Evolutionary conservation across 768 basidiomycete species (phyloP).

Genomic region (Gymnopilus junonius): DNA sequence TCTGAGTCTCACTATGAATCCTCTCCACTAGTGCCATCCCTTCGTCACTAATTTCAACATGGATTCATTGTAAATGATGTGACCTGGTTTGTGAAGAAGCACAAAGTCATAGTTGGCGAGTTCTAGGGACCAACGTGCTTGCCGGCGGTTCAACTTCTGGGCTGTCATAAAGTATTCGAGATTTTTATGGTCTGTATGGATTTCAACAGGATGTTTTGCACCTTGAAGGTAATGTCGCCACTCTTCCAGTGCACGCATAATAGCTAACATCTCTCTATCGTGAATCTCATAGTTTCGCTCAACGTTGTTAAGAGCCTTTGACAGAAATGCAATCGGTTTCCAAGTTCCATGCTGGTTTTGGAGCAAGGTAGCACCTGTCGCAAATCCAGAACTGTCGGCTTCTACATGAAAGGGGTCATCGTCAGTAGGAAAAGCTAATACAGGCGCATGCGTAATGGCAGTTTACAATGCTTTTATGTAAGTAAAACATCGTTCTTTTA

Average conservation of each 20-base stretch:
- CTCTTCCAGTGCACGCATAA: constrained; percentile 36
- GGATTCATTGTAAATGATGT: too few species aligned
- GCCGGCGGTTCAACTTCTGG: too few species aligned
- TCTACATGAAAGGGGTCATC: constrained; percentile 10
- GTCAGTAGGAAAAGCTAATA: constrained; percentile 4
- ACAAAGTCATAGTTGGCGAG: too few species aligned
- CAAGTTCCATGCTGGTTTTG: constrained; percentile 26
- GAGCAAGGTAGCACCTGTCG: constrained; percentile 44
- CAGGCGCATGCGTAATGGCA: constrained; percentile 2
- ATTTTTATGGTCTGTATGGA: too few species aligned
- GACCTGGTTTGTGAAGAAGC: too few species aligned
- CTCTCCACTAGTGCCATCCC: too few species aligned
- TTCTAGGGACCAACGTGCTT: too few species aligned
- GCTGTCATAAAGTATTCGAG: too few species aligned
- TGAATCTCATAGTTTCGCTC: constrained; percentile 26
- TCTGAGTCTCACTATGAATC: not conserved
- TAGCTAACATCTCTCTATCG: constrained; percentile 50
- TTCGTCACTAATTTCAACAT: too few species aligned
- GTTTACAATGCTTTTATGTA: too few species aligned
- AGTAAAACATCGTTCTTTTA: too few species aligned
- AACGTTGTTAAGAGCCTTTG: constrained; percentile 26
- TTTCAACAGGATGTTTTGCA: constrained; percentile 24
- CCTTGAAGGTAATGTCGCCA: constrained; percentile 32
- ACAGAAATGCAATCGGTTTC: constrained; percentile 44
- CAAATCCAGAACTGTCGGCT: constrained; percentile 43